Evolutionary conservation across 2,329 filamentous ascomycete species (phyloP).

Genomic region (Rhytidhysteron rufulum): DNA sequence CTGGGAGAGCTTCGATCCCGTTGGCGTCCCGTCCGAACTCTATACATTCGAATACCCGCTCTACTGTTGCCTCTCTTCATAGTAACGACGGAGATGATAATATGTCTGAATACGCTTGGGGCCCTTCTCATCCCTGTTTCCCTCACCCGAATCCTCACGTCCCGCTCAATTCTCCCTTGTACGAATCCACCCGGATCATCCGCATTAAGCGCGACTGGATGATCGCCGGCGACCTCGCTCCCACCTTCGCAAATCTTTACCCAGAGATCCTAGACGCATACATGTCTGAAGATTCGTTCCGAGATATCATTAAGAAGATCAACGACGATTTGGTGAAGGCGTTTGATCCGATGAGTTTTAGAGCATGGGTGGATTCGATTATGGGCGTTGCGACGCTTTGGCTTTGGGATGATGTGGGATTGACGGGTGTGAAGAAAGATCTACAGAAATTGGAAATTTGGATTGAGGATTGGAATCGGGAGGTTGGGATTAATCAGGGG

Average conservation of each 20-base stretch:
- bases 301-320: conserved; percentile 73
- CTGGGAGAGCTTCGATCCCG: conserved; percentile 22
- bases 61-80: conserved; percentile 24
- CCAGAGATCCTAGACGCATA: conserved; percentile 91
- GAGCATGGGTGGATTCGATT: conserved; percentile 75
- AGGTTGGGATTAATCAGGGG: conserved; percentile 55
- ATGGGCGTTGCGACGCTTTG: conserved; percentile 83
- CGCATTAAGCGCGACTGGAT: conserved; percentile 91
- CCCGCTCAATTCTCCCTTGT: conserved; percentile 69
- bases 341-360: conserved; percentile 72
- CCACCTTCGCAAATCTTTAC: conserved; percentile 91
- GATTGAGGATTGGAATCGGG: conserved; percentile 81
- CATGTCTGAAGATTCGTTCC: conserved; percentile 81
- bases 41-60: conserved; percentile 18
- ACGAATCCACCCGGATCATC: conserved; percentile 79
- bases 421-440: conserved; percentile 70
- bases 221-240: conserved; percentile 80
- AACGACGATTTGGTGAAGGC: conserved; percentile 73
- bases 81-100: conserved; percentile 37
- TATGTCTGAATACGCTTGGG: conserved; percentile 71
- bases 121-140: conserved; percentile 88
- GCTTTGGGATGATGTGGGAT: conserved; percentile 88
- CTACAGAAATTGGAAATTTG: conserved; percentile 70
- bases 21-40: conserved; percentile 21
- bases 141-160: conserved; percentile 93